Conservation (phyloP, 2,329 filamentous ascomycete genomes). For the Fusarium camptoceras region DNA sequence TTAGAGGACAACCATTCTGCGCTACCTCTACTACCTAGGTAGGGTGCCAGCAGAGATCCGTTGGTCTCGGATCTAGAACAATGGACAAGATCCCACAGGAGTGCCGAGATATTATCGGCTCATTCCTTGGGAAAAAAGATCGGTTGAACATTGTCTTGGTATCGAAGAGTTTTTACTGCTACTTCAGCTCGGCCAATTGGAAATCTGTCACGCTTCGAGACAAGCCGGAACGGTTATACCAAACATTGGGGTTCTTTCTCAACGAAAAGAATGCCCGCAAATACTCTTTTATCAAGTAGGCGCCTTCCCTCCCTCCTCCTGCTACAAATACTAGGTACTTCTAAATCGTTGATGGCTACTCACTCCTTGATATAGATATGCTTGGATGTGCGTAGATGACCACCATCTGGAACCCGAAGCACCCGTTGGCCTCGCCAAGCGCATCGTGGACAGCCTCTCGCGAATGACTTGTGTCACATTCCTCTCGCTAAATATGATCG, state of each 20-base stretch:
- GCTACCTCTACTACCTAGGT: no score
- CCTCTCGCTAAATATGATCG: no score
- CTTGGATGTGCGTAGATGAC: no score
- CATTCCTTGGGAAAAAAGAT: background rate
- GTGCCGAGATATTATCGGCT: background rate
- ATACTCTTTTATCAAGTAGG: background rate
- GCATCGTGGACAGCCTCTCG: background rate
- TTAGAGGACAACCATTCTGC: no score
- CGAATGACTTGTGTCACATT: background rate
- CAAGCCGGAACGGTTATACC: background rate
- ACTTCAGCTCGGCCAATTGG: background rate
- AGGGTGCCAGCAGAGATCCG: no score
- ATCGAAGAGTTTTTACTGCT: background rate
- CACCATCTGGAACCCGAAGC: no score
- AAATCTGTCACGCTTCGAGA: background rate
- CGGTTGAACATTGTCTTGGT: background rate
- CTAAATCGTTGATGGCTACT: no score
- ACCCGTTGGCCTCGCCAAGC: background rate
- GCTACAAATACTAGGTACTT: no score
- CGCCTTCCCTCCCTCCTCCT: no score
- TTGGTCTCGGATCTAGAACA: no score
- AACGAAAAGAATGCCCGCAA: rapidly evolving
- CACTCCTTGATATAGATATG: no score
- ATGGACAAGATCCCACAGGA: background rate
- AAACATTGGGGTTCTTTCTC: background rate